Evolutionary conservation across 345 rosid genomes (phyloP), one percentile per base, ranked within the genome.

Genomic region (Aquilaria yunnanensis): DNA sequence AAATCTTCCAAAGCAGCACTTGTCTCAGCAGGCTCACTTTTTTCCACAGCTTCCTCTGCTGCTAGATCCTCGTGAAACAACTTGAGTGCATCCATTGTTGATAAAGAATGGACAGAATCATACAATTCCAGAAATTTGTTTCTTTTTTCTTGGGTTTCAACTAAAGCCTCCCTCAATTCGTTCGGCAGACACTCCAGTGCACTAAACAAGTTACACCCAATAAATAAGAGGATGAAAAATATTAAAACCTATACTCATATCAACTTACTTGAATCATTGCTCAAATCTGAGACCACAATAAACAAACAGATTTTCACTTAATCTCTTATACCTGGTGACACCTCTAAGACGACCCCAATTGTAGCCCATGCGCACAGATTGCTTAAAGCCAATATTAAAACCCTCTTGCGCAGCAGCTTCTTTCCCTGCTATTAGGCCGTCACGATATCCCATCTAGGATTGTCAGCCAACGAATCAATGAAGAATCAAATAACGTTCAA

Each of bases 301-400:
- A 6, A 63, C 13, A 13, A 23, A 48, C 2, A 16, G 0, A 11
- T 31, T 47, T 56, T 33, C 54, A 14, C 45, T 56, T 16, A 32
- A 13, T 46, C 51, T 57, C 47, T 14, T 60, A 66, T 76, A 90
- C 95, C 95, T 86, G 56, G 90, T 72, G 70, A 90, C 74, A 56
- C 98, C 98, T 81, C 86, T 83, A 56, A 80, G 82, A 62, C 71
- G 33, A 59, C 98, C 98, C 88, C 80, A 90, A 60, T 82, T 82
- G 85, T 77, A 75, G 30, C 97, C 97, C 11, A 29, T 47, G 34
- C 55, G 59, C 66, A 85, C 81, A 12, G 98, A 90, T 55, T 85
- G 79, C 67, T 80, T 85, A 66, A 81, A 86, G 57, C 96, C 97
- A 51, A 69, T 32, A 75, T 88, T 86, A 62, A 86, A 93, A 60